Evolutionary conservation across 805 yeast species (phyloP), one percentile per base, ranked within the genome.

Genomic region (Candida ortonii): DNA sequence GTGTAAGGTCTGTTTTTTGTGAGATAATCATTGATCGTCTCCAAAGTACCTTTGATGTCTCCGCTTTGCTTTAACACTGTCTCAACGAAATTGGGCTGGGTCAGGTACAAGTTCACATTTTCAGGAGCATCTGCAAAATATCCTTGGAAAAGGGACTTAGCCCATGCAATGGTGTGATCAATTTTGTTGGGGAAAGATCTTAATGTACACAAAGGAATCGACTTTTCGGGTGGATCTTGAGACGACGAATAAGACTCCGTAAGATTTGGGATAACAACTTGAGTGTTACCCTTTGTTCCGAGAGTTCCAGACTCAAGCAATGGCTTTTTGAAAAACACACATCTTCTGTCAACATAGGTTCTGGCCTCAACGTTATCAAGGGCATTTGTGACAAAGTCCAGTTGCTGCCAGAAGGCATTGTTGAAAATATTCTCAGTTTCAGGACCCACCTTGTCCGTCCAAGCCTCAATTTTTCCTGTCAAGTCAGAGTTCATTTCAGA

Each of bases 111-210:
- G 61, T 93, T 93, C 36, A 89, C 97, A 52, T 87, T 87, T 61
- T 86, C 96, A 13, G 96, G 89, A n/a, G 87, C 73, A 41, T 90
- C 96, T 22, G 78, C 70, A 61, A 93, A 93, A 55, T 78, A 87
- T 14, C 93, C 96, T 69, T 84, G 93, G 73, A 93, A 93, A 56
- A 87, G 70, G 13, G 88, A 80, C 66, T 94, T 94, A 11, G 97
- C 95, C 99, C 99, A 93, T 5, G 98, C 97, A 65, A 93, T 93
- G 1, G 99, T 93, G 58, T 93, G 99, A 59, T 93, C 99, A 52
- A 93, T 93, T 65, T 90, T 90, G 64, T 88, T 85, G 38, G 99
- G 99, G 81, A 93, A 93, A 3, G 96, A 85, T 65, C 97, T 80
- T 57, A 93, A 72, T 3, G 99, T 93, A 73, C 99, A 93, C 54